Conservation (phyloP, 108 stramenopile species). For the Pseudonitzschia pungens region DNA sequence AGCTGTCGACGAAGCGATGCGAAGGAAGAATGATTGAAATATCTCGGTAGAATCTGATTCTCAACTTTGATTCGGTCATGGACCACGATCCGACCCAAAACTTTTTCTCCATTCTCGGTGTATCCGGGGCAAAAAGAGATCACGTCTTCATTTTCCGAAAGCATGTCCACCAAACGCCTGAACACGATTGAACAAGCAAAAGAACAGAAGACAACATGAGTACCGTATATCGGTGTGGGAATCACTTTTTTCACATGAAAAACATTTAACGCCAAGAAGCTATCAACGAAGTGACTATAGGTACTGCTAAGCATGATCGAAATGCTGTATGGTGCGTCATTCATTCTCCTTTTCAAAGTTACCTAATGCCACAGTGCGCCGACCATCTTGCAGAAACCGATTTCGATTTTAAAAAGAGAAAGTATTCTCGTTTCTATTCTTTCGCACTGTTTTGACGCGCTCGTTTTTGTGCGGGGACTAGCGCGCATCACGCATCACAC, state of each 20-base stretch:
- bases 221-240: neutral
- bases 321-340: too few relatives aligned
- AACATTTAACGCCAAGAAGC: too few relatives aligned
- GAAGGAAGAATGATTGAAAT: slow-evolving; percentile 86
- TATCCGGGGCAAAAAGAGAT: slow-evolving; percentile 72
- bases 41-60: slow-evolving; percentile 66
- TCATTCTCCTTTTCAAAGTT: too few relatives aligned
- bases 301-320: too few relatives aligned
- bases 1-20: slow-evolving; percentile 85
- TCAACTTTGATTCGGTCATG: slow-evolving; percentile 80
- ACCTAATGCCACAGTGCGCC: too few relatives aligned
- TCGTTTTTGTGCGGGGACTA: too few relatives aligned
- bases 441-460: neutral
- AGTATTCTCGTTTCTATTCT: neutral
- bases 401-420: neutral
- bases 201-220: neutral
- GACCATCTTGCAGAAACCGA: too few relatives aligned
- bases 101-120: slow-evolving; percentile 25
- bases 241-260: neutral
- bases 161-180: slow-evolving; percentile 74
- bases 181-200: neutral
- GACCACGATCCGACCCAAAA: slow-evolving; percentile 67
- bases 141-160: slow-evolving; percentile 64
- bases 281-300: too few relatives aligned
- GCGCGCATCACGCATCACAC: neutral